A percentile compares a stretch with the other conserved stretches of the same genome.
These are phyloP conservation scores for Wickerhamiella siamensis DNA, from an alignment of 805 yeast genomes.

Conservation along the genomic window DNA sequence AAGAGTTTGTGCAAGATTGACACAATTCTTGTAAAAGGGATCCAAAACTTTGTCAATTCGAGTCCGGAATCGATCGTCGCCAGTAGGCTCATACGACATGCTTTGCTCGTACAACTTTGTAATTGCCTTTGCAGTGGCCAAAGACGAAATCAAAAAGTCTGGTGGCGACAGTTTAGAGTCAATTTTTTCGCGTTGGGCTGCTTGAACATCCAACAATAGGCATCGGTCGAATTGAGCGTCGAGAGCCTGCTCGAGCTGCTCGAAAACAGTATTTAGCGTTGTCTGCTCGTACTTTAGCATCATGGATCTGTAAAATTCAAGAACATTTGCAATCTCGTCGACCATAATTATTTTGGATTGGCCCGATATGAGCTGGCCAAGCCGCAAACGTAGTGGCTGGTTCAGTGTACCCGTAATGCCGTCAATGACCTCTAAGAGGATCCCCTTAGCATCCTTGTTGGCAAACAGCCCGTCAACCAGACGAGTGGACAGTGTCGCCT, in stretches of 20 bases:
- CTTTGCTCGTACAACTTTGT: conserved; percentile 33
- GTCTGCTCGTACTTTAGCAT: conserved; percentile 33
- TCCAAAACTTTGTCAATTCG: conserved; percentile 23
- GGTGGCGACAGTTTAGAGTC: conserved; percentile 56
- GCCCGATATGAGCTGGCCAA: conserved; percentile 54
- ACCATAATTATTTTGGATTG: conserved; percentile 45
- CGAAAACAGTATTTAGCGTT: conserved; percentile 17
- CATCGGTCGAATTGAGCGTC: conserved; percentile 30
- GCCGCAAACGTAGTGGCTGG: conserved; percentile 44
- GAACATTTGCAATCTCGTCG: conserved; percentile 43
- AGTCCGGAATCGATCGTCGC: conserved; percentile 8
- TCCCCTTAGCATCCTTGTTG: conserved; percentile 7
- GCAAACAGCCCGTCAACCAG: conserved; percentile 5
- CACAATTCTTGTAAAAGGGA: conserved; percentile 22
- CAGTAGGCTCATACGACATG: conserved; percentile 10
- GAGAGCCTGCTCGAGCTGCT: conserved; percentile 25
- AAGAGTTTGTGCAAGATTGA: conserved; percentile 17
- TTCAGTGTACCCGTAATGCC: conserved; percentile 40
- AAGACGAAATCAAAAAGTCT: conserved; percentile 59
- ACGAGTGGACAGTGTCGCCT: conserved; percentile 17
- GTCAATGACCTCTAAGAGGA: conserved; percentile 24
- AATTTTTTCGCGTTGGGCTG: conserved; percentile 22
- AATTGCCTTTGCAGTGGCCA: conserved; percentile 44
- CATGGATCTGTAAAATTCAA: conserved; percentile 56
- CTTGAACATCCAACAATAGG: conserved; percentile 24